These are phyloP conservation scores for Schizochytrium sp. DNA, from an alignment of 108 stramenopile genomes.

Conservation along the genomic window DNA sequence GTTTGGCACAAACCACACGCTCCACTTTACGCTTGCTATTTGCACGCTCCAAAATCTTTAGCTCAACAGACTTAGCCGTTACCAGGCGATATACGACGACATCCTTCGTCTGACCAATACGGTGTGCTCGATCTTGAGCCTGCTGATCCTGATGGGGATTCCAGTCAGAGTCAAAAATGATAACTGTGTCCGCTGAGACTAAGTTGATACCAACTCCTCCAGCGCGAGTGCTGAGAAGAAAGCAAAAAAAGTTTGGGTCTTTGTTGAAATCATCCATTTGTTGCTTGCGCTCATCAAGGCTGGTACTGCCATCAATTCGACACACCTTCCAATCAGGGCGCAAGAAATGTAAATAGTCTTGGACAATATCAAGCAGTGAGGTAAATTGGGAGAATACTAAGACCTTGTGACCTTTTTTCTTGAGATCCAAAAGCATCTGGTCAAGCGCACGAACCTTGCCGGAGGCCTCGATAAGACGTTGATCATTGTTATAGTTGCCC, in stretches of 20 bases:
- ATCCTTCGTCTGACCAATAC: slow-evolving; percentile 88
- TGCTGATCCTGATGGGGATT: slow-evolving; percentile 98
- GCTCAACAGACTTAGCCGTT: slow-evolving; percentile 70
- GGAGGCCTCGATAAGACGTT: slow-evolving; percentile 84
- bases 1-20: slow-evolving; percentile 58
- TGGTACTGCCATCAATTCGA: slow-evolving; percentile 90
- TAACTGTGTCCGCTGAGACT: slow-evolving; percentile 92
- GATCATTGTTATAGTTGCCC: slow-evolving; percentile 77
- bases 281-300: slow-evolving; percentile 90
- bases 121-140: slow-evolving; percentile 96
- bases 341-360: slow-evolving; percentile 86
- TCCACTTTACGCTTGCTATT: slow-evolving; percentile 61
- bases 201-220: slow-evolving; percentile 96
- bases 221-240: slow-evolving; percentile 93
- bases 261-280: slow-evolving; percentile 96
- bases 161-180: slow-evolving; percentile 98
- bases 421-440: slow-evolving; percentile 88
- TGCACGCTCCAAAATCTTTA: slow-evolving; percentile 25
- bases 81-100: slow-evolving; percentile 92
- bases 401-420: slow-evolving; percentile 89
- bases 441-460: slow-evolving; percentile 92
- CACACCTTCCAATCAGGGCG: slow-evolving; percentile 75
- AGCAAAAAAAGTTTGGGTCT: slow-evolving; percentile 87
- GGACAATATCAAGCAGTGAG: slow-evolving; percentile 87
- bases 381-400: slow-evolving; percentile 98